Evolutionary conservation across 306 rosid species (phyloP), one percentile per base, ranked within the genome.

Genomic region (Cyclanthera cordifolia): DNA sequence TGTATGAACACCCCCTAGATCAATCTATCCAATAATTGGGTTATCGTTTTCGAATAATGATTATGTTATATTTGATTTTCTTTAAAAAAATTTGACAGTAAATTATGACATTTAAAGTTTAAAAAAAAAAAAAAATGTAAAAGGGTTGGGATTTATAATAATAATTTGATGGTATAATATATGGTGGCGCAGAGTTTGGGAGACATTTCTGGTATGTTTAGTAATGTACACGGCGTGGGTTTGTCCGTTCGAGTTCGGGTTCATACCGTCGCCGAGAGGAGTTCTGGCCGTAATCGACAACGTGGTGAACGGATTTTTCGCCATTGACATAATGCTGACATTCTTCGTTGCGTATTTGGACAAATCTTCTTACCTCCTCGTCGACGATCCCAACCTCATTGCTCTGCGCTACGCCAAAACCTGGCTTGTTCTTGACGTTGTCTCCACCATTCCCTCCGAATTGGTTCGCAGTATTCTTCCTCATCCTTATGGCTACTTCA

Each of bases 211-310:
- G 74, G 75, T 82, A 25, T 1, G 76, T 5, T 72, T 86, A 9
- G 96, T 91, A 19, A 75, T 83, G 77, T 91, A 91, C 82, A 85
- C 90, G 10, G 91, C 96, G 15, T 91, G 96, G 90, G 90, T 73
- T 24, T 81, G 80, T 4, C 97, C 95, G 0, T 91, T 88, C 77
- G 97, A 91, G 63, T 78, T 91, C 16, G 97, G 96, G n/a, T 91
- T 91, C 70, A 56, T 91, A 0, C 34, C 41, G 13, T 41, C 67
- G 16, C 75, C 87, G 1, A 20, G 0, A 28, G 72, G 69, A 13
- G 4, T 41, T 49, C 76, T 86, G 2, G 76, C 85, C 4, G 21
- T 75, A 6, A n/a, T 53, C 0, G 96, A 91, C 57, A 88, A 91
- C 41, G 74, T 88, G 15, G 91, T 91, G 13, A 91, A 91, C 41